Evolutionary conservation across 192 early-diverging fungal species (phyloP).

Genomic region (Coemansia furcata): DNA sequence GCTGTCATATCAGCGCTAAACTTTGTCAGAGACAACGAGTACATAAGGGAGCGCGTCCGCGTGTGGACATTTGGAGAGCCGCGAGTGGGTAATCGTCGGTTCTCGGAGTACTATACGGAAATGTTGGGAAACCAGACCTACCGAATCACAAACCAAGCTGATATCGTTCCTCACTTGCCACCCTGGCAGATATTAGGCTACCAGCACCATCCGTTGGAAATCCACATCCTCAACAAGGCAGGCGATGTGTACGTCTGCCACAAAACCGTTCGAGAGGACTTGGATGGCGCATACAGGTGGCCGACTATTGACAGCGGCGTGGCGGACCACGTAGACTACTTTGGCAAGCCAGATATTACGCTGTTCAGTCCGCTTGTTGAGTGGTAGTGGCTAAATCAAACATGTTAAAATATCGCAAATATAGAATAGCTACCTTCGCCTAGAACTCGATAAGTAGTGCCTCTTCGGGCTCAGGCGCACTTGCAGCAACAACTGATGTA

Average conservation of each 20-base stretch:
- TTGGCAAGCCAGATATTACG: conserved; percentile 49
- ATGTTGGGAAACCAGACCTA: conserved; percentile 49
- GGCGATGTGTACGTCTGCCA: conserved; percentile 52
- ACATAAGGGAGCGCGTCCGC: conserved; percentile 28
- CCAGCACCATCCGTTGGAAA: conserved; percentile 52
- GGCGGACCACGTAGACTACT: conserved; percentile 47
- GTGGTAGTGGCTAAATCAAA: conserved; percentile 18
- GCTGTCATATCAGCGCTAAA: conserved; percentile 44
- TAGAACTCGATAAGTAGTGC: conserved; percentile 39
- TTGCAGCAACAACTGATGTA: background rate
- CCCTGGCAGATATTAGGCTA: conserved; percentile 54
- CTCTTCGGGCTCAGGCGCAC: conserved; percentile 28
- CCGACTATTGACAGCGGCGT: conserved; percentile 50
- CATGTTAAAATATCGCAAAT: background rate
- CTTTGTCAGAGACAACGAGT: conserved; percentile 41
- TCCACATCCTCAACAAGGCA: conserved; percentile 46
- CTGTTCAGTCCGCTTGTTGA: conserved; percentile 32
- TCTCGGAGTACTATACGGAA: conserved; percentile 45
- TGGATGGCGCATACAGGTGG: conserved; percentile 53
- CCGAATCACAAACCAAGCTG: conserved; percentile 42
- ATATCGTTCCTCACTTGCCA: conserved; percentile 49
- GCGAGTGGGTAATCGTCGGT: conserved; percentile 42
- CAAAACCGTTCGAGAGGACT: conserved; percentile 45
- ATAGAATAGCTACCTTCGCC: background rate
- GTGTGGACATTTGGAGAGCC: conserved; percentile 56